Evolutionary conservation across 169 alveolate genomes (phyloP), one percentile per base, ranked within the genome.

Genomic region (Eimeria acervulina): DNA sequence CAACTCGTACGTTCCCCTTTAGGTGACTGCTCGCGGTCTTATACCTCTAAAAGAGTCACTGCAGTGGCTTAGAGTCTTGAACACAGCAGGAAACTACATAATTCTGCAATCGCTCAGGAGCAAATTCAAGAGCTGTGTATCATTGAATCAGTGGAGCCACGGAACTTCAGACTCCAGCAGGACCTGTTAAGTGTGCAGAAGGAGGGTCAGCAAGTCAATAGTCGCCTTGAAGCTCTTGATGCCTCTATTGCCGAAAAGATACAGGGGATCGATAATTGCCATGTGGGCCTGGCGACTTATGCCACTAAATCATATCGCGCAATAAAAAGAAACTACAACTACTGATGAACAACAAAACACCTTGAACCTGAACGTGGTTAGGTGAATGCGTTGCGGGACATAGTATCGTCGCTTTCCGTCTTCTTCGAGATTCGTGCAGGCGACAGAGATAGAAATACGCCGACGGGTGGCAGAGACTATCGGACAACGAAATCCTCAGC

Each of bases 371-470:
- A 72, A 38, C 15, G 52, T 36, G 83, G 1, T 15, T 51, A 6
- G 47, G n/a, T 0, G 15, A 72, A 36, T 12, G 51, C 83, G 31
- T 36, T 72, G 6, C 21, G 33, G 68, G 7, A 13, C 1, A 47
- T 21, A 51, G 5, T n/a, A 31, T 7, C 59, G 17, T 15, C 31
- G 68, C 26, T 0, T 12, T n/a, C 66, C 8, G 40, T 19, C 63
- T 33, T 28, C 40, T 21, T 61, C 38, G 28, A n/a, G 26, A 7
- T 55, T 2, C 44, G 26, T 61, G 93, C 81, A 87, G 93, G 93
- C 83, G 93, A 36, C 78, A 15, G 93, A 87, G 61, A 5, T 87
- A 61, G 93, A 87, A 2, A 87, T 87, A 33, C 93, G 93, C 83
- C 81, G 93, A 38, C 93, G 93, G 61, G 81, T 61, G 40, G 63